These are phyloP conservation scores for Chlorella sp. DNA, from an alignment of 139 green algal genomes.

Conservation along the genomic window DNA sequence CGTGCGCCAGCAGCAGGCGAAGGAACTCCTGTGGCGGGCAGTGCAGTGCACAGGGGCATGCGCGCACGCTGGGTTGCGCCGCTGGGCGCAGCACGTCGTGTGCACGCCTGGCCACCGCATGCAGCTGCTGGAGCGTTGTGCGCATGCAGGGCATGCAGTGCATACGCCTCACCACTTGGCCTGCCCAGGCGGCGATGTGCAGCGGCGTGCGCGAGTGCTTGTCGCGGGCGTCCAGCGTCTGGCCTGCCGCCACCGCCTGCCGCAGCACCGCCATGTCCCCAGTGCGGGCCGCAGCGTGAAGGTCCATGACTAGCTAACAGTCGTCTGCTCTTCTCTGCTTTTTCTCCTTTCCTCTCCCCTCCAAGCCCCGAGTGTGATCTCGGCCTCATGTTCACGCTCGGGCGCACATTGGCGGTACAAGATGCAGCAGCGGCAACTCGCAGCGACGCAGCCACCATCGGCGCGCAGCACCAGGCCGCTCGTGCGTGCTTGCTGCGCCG, in stretches of 20 bases:
- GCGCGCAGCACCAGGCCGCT: no score
- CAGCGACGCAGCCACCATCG: no score
- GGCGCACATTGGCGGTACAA: no score
- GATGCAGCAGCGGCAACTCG: no score
- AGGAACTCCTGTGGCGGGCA: constrained; percentile 41
- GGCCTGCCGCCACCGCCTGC: not conserved
- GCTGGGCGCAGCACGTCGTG: no score
- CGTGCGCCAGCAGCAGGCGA: constrained; percentile 55
- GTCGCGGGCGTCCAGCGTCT: constrained; percentile 37
- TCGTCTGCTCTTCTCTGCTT: no score
- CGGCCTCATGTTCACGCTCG: no score
- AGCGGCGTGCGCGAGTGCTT: constrained; percentile 56
- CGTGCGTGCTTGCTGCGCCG: no score
- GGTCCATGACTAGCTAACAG: no score
- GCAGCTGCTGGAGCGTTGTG: not conserved
- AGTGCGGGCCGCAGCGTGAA: constrained; percentile 18
- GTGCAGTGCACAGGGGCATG: not conserved
- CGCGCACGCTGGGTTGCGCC: no score
- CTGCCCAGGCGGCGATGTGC: constrained; percentile 74
- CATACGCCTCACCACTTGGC: constrained; percentile 38
- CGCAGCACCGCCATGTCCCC: constrained; percentile 13
- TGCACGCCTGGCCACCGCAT: not conserved
- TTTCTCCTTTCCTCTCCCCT: no score
- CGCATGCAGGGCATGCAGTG: not conserved
- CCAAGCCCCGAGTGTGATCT: no score